Base-by-base conservation (phyloP, 1,284 basidiomycete genomes). In the Malassezia vespertilionis region DNA sequence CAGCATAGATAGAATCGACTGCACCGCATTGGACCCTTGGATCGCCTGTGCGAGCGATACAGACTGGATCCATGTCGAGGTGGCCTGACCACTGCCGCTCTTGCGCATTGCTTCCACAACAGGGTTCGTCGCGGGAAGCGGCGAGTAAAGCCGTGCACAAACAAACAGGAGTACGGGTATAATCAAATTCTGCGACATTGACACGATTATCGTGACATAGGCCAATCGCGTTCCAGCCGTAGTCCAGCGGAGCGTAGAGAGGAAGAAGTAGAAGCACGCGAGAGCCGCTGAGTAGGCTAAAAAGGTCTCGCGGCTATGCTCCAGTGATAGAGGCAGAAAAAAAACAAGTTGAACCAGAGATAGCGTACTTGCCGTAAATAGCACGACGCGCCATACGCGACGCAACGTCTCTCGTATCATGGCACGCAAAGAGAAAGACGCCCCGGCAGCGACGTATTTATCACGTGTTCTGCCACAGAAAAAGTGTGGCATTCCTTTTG, bases 281-380 rank as follows among this genome's bases (percentile, higher is more conserved):
- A 69, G 46, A 9, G 62, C 57, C 11, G 67, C 67, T 2, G 60
- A 63, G n/a, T 66, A 56, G 3, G 67, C 65, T 14, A 68, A 53
- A 40, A 69, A 69, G 4, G 63, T 62, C 39, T 69, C 65, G 28
- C 60, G 56, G n/a, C 63, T 62, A 2, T 63, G 63, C 50, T 69
- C 67, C 42, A 69, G 60, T 1, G 67, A 55, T 14, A 69, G 56
- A 2, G 67, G 67, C 12, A 69, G 57, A 40, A 65, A 69, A 37
- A 65, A 56, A 46, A 69, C 55, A n/a, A 68, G 57, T 52, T 69
- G 67, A 9, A 68, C 44, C 33, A 66, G 26, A 20, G 48, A 51
- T 11, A 51, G 15, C 3, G 45, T 11, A 20, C 40, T 38, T 17
- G 32, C 48, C 4, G 27, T 35, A 17, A 24, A 21, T 34, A 40